Evolutionary conservation across 2,329 filamentous ascomycete genomes (phyloP), one percentile per base, ranked within the genome.

Genomic region (Dendryphion nanum): DNA sequence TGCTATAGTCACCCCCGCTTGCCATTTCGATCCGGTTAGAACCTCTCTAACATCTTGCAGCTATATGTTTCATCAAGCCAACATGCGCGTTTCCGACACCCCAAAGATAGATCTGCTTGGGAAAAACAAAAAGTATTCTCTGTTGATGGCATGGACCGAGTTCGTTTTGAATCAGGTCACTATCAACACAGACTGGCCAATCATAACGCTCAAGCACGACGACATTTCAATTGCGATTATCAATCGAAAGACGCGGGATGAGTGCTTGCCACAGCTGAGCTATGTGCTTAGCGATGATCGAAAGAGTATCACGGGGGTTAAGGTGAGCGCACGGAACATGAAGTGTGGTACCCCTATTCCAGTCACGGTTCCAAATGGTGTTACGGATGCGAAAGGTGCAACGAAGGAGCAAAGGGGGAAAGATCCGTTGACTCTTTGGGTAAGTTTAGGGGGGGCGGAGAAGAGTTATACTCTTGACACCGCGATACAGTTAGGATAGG

Each of bases 1-100:
- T 10, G n/a, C 10, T 26, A 26, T 8, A 26, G 23, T 26, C 10
- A 26, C 23, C 3, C 10, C 23, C n/a, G n/a, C 10, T 26, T 26
- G n/a, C n/a, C 23, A 26, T 26, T 26, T 10, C n/a, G 23, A 26
- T 26, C n/a, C n/a, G n/a, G n/a, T n/a, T n/a, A n/a, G n/a, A n/a
- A n/a, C n/a, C n/a, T n/a, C n/a, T n/a, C 18, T 16, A 28, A 13
- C 4, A 8, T 14, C 14, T 18, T n/a, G n/a, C n/a, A 42, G 40
- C 15, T 78, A 73, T 64, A 79, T 79, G 77, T 79, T 82, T 68
- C 78, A 82, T 60, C 78, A 82, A 60, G 76, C 76, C 39, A 82
- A 82, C 52, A 37, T 67, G 34, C 72, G 76, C 36, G 69, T 73
- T 18, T 59, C 61, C 3, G 76, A 74, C 38, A 67, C 69, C 31